Evolutionary conservation across 805 yeast genomes (phyloP), one percentile per base, ranked within the genome.

Genomic region (Lachancea thermotolerans): DNA sequence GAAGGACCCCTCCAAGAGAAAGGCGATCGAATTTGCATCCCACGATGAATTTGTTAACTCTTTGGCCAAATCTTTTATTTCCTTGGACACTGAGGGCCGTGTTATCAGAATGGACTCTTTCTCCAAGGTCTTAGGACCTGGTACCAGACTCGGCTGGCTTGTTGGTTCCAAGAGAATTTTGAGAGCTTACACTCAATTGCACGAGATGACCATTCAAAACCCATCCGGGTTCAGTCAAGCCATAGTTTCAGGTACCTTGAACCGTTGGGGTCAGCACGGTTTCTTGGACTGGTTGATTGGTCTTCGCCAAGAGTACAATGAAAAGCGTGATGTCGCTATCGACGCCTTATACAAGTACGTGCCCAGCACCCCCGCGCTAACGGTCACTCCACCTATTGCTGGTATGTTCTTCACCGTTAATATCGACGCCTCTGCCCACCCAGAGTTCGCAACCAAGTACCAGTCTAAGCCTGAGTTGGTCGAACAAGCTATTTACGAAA

Each of bases 61-160:
- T 3, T 70, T 89, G 60, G 87, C 83, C 45, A 81, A 83, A 36
- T 85, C 96, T 1, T 86, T 82, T 73, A 64, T 83, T 49, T 75
- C 84, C 17, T 53, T 82, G 54, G 97, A 89, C 65, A 69, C 74
- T 14, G 96, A 90, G 53, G 97, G 97, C 40, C 79, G 96, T 64
- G 96, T 89, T 33, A 62, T 89, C 45, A 79, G 97, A 62, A 73
- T 90, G 59, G 97, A 89, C 65, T 85, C 96, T 1, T 82, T 85
- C 67, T 88, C 96, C 43, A 89, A 89, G 70, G 89, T 89, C 21
- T 69, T 90, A 45, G 96, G 96, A 2, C 97, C 97, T 14, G 96
- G 96, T 54, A 59, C 81, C 28, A 81, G 97, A 69, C 61, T 85
- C 48, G 96, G 96, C 44, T 89, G 96, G 96, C 73, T 89, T 49